These are phyloP conservation scores for Huntiella bhutanensis DNA, from an alignment of 2,329 filamentous ascomycete genomes.

Conservation along the genomic window DNA sequence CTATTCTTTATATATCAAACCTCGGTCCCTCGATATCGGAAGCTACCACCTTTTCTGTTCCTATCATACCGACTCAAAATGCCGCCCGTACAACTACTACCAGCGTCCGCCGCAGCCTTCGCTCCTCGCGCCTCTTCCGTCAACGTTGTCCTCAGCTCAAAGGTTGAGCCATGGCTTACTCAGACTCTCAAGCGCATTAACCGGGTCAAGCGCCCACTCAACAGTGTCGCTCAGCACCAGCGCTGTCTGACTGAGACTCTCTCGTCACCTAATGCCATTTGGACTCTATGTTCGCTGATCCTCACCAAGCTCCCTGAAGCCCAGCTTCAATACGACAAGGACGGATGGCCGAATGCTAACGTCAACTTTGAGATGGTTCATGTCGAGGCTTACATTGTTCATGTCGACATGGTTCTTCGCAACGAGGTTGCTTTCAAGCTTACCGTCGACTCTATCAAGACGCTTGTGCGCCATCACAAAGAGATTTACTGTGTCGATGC, in stretches of 20 bases:
- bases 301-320: constrained; percentile 73
- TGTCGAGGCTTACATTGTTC: constrained; percentile 92
- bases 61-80: constrained; percentile 33
- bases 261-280: constrained; percentile 77
- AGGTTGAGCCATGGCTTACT: constrained; percentile 91
- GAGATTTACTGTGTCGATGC: constrained; percentile 84
- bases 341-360: constrained; percentile 61
- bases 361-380: constrained; percentile 89
- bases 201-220: constrained; percentile 86
- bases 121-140: constrained; percentile 76
- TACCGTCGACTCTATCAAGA: constrained; percentile 81
- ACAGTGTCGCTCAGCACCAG: constrained; percentile 90
- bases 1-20: constrained; percentile 14
- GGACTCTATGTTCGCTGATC: constrained; percentile 87
- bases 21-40: not conserved
- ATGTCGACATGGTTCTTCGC: constrained; percentile 95
- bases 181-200: constrained; percentile 94
- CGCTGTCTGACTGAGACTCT: constrained; percentile 89
- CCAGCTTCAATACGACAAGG: constrained; percentile 45
- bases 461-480: constrained; percentile 88
- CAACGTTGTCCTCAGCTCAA: constrained; percentile 82
- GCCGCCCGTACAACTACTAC: constrained; percentile 71
- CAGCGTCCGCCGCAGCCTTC: constrained; percentile 90
- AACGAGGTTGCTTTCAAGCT: constrained; percentile 98
- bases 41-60: constrained; percentile 11